Evolutionary conservation across 257 asterid genomes (phyloP).

Genomic region (Cordia subcordata): DNA sequence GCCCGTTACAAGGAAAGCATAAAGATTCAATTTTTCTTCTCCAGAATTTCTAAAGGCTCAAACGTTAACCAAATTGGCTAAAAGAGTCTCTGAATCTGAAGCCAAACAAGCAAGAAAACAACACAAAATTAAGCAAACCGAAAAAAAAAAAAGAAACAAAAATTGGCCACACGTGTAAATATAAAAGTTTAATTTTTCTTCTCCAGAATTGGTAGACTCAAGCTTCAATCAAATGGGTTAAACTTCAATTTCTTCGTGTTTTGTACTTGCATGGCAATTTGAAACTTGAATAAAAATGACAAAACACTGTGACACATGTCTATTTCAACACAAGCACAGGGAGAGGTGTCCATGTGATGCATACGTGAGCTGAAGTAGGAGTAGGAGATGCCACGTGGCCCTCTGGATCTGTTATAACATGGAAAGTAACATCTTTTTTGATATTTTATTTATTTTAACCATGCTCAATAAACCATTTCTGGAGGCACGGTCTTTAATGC

Average conservation of each 20-base stretch:
- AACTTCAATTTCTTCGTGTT: slow-evolving; percentile 19
- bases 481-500: background rate
- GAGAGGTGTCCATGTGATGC: background rate
- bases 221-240: slow-evolving; percentile 17
- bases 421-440: background rate
- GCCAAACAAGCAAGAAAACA: no score
- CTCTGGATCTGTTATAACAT: background rate
- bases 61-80: background rate
- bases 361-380: background rate
- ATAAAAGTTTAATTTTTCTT: background rate
- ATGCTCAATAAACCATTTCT: background rate
- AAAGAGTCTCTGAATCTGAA: no score
- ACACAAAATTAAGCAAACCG: no score
- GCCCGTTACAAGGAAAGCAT: background rate
- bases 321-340: background rate
- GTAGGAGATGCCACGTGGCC: background rate
- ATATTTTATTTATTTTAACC: no score
- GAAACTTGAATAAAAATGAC: background rate
- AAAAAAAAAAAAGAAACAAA: no score
- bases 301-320: background rate
- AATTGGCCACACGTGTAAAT: no score
- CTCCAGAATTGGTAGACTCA: slow-evolving; percentile 14
- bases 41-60: background rate
- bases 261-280: slow-evolving; percentile 13
- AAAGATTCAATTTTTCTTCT: background rate